Evolutionary conservation across 805 yeast genomes (phyloP).

Genomic region (Nakazawaea laoshanensis): DNA sequence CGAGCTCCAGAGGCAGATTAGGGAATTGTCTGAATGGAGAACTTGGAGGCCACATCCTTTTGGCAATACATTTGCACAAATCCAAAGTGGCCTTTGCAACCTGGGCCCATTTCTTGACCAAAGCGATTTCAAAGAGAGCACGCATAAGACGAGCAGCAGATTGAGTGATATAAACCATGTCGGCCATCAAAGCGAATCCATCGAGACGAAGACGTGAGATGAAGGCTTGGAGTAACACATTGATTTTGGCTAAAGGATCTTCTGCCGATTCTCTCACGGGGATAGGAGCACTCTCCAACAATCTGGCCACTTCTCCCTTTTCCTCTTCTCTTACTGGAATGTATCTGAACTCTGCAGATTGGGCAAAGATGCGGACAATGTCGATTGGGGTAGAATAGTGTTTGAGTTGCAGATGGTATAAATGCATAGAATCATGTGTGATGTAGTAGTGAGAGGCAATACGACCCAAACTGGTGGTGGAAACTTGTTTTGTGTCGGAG

Average conservation of each 20-base stretch:
- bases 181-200: conserved; percentile 88
- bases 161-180: conserved; percentile 88
- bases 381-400: conserved; percentile 68
- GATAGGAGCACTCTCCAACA: conserved; percentile 72
- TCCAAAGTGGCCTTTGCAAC: conserved; percentile 50
- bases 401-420: conserved; percentile 53
- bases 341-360: conserved; percentile 77
- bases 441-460: conserved; percentile 87
- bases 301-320: conserved; percentile 56
- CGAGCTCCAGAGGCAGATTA: conserved; percentile 59
- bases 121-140: conserved; percentile 74
- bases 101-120: conserved; percentile 64
- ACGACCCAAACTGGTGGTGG: conserved; percentile 64
- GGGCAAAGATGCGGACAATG: conserved; percentile 65
- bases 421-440: conserved; percentile 60
- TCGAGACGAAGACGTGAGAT: conserved; percentile 71
- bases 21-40: conserved; percentile 84
- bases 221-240: conserved; percentile 74
- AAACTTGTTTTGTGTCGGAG: conserved; percentile 34
- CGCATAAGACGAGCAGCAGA: conserved; percentile 85
- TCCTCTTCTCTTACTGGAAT: conserved; percentile 87
- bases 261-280: conserved; percentile 70
- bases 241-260: conserved; percentile 73
- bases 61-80: conserved; percentile 73
- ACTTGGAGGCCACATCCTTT: conserved; percentile 74